phyloP scores from a whole-genome alignment of 2,329 filamentous ascomycete genomes.

The Phyllosticta citribraziliensis region DNA sequence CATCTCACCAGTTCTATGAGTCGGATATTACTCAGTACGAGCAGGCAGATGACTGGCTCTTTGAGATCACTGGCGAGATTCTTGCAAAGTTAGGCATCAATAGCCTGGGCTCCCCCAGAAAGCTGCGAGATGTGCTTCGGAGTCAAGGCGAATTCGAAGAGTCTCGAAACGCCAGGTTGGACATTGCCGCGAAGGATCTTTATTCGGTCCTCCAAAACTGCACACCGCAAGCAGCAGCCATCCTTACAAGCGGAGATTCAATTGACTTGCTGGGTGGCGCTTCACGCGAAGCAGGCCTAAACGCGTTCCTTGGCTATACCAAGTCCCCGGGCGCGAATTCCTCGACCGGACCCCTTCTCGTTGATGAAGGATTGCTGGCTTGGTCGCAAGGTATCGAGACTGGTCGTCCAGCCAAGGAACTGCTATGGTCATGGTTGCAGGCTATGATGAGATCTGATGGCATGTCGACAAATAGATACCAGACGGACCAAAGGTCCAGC shows the following conservation, averaged over 20 bases:
- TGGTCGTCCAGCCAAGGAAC: conserved; percentile 33
- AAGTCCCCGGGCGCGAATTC: conserved; percentile 35
- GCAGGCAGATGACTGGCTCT: conserved; percentile 49
- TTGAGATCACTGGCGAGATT: conserved; percentile 42
- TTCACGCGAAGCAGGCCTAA: conserved; percentile 42
- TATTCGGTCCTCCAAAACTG: conserved; percentile 27
- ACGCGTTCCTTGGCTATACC: conserved; percentile 48
- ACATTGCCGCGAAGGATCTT: conserved; percentile 34
- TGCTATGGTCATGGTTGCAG: conserved; percentile 45
- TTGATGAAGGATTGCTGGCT: conserved; percentile 30
- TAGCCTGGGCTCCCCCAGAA: conserved; percentile 33
- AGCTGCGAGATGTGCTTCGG: conserved; percentile 22
- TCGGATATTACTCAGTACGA: conserved; percentile 44
- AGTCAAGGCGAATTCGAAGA: conserved; percentile 11
- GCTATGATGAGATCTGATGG: conserved; percentile 37
- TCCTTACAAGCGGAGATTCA: conserved; percentile 39
- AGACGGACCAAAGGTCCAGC: conserved; percentile 27
- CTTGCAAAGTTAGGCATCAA: conserved; percentile 43
- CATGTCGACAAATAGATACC: conserved; percentile 13
- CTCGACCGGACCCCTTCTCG: conserved; percentile 29
- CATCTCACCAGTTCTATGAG: conserved; percentile 41
- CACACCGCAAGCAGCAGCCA: conserved; percentile 35
- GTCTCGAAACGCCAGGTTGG: background rate
- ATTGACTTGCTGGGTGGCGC: conserved; percentile 38
- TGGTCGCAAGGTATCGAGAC: background rate